Conservation (phyloP, 768 basidiomycete genomes). For the Tulasnella sp. region DNA sequence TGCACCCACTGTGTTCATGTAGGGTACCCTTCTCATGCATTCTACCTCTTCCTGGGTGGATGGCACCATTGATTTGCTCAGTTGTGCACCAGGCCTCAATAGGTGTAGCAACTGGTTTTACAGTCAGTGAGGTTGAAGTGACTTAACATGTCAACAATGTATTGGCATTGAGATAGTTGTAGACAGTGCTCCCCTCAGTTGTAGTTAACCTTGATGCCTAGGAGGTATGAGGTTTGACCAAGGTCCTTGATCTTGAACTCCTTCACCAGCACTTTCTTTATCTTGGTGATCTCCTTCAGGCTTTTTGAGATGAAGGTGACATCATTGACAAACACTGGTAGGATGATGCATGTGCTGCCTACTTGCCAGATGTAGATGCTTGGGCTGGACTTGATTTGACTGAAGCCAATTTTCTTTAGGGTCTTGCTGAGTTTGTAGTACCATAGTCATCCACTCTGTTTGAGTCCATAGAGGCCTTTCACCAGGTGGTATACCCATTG, state of each 20-base stretch:
- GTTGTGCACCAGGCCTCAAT: not conserved
- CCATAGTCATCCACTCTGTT: no score
- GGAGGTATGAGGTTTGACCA: not conserved
- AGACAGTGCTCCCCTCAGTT: not conserved
- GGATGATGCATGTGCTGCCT: constrained; percentile 24
- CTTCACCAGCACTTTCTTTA: not conserved
- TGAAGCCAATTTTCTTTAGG: no score
- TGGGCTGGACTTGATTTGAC: no score
- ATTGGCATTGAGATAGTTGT: not conserved
- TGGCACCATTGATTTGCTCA: not conserved
- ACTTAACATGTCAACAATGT: not conserved
- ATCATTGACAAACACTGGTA: constrained; percentile 25
- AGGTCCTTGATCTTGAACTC: constrained; percentile 12
- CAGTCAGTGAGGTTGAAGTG: not conserved
- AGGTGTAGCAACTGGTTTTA: not conserved
- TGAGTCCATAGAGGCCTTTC: constrained; percentile 24
- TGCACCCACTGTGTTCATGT: constrained; percentile 17
- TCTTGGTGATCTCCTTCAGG: no score
- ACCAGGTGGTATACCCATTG: not conserved
- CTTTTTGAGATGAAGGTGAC: no score
- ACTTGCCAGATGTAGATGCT: constrained; percentile 16
- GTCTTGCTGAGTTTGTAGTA: no score
- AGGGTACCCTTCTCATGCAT: not conserved
- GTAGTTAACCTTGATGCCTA: not conserved
- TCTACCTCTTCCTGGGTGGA: not conserved